Evolutionary conservation across 2,329 filamentous ascomycete genomes (phyloP).

Genomic region (Biscogniauxia sp.): DNA sequence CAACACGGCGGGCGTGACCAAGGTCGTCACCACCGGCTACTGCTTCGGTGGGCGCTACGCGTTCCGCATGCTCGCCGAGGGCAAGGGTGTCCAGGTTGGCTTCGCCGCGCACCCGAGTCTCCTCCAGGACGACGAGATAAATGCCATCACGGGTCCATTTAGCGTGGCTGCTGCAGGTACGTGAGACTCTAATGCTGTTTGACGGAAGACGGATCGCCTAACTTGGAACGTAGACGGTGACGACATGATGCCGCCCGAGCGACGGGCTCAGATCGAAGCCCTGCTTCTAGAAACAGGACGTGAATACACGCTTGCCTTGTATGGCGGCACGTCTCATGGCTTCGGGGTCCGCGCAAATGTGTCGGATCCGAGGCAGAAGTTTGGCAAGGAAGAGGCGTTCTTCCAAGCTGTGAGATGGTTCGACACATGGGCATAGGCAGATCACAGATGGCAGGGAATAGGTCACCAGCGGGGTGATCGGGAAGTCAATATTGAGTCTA

Average conservation of each 20-base stretch:
- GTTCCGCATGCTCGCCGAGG: constrained; percentile 50
- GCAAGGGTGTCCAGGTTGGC: constrained; percentile 54
- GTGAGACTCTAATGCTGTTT: constrained; percentile 11
- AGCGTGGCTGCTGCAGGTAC: constrained; percentile 61
- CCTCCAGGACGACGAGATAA: constrained; percentile 57
- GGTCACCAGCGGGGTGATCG: too few relatives aligned
- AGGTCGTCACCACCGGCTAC: constrained; percentile 59
- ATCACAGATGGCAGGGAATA: too few relatives aligned
- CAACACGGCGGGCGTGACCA: constrained; percentile 46
- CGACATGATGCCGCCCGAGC: constrained; percentile 53
- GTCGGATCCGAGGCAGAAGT: constrained; percentile 51
- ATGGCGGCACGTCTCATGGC: constrained; percentile 67
- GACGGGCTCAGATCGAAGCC: constrained; percentile 57
- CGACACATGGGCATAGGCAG: constrained; percentile 45
- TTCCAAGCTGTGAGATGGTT: constrained; percentile 76
- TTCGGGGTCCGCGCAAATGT: constrained; percentile 69
- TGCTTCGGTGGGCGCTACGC: constrained; percentile 63
- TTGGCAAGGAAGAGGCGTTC: constrained; percentile 77
- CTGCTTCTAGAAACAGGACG: constrained; percentile 51
- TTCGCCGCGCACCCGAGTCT: constrained; percentile 65
- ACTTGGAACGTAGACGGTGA: constrained; percentile 49
- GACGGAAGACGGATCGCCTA: constrained; percentile 6
- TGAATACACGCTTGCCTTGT: constrained; percentile 69
- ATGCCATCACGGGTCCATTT: constrained; percentile 53
- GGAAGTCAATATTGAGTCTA: too few relatives aligned